These are phyloP conservation scores for Clitopilus hobsonii DNA, from an alignment of 768 basidiomycete species.

Conservation along the genomic window DNA sequence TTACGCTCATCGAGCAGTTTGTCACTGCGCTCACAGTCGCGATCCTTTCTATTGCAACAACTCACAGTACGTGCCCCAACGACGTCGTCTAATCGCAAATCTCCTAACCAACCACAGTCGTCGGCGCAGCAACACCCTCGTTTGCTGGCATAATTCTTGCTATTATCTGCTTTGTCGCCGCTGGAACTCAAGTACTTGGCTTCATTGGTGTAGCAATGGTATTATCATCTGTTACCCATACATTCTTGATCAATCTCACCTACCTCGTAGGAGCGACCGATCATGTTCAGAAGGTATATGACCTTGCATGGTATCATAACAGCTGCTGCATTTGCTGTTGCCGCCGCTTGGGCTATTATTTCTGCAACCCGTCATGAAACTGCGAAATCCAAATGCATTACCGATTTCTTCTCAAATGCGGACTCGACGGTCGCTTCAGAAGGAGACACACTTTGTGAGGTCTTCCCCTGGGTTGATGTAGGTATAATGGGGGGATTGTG, in stretches of 20 bases:
- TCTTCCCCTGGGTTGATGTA: conserved; percentile 90
- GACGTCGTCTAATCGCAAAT: conserved; percentile 2
- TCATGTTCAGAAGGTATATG: conserved; percentile 62
- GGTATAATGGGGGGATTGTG: conserved; percentile 91
- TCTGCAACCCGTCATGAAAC: conserved; percentile 73
- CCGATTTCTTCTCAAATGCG: conserved; percentile 47
- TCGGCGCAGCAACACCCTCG: conserved; percentile 79
- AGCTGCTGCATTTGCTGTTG: conserved; percentile 64
- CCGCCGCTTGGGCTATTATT: conserved; percentile 76
- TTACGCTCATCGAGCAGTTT: conserved; percentile 74
- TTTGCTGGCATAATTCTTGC: conserved; percentile 74
- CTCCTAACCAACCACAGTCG: conserved; percentile 45
- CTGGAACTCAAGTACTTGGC: conserved; percentile 75
- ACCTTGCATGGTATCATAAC: conserved; percentile 56
- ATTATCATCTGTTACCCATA: conserved; percentile 13
- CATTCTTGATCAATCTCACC: conserved; percentile 1
- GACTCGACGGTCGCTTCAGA: conserved; percentile 34
- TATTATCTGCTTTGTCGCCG: conserved; percentile 70
- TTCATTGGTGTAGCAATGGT: conserved; percentile 82
- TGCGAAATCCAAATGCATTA: conserved; percentile 64
- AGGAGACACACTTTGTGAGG: conserved; percentile 73
- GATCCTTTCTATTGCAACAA: conserved; percentile 71
- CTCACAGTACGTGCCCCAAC: conserved; percentile 66
- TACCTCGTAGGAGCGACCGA: conserved; percentile 58
- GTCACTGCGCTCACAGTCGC: conserved; percentile 62